A percentile compares a stretch with the other conserved stretches of the same genome.
These are phyloP conservation scores for Talaromyces sp. DNA, from an alignment of 2,329 filamentous ascomycete species.

Conservation along the genomic window DNA sequence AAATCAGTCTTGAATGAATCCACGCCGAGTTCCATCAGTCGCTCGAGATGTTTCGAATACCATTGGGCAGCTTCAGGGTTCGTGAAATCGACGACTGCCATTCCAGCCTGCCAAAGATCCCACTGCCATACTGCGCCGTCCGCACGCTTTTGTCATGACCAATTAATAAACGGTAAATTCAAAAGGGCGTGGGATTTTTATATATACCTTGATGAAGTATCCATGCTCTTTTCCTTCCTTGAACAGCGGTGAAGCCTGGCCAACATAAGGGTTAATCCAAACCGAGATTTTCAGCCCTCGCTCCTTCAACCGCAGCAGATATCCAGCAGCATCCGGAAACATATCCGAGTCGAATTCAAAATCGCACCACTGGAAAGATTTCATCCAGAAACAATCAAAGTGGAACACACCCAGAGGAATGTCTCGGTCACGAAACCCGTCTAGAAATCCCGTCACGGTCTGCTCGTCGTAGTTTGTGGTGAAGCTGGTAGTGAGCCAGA, in stretches of 20 bases:
- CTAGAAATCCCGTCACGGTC: slow-evolving; percentile 60
- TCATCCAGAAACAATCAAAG: slow-evolving; percentile 74
- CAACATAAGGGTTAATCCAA: slow-evolving; percentile 72
- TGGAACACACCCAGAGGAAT: slow-evolving; percentile 68
- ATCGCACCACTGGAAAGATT: slow-evolving; percentile 68
- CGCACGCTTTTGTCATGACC: slow-evolving; percentile 38
- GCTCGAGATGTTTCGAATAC: slow-evolving; percentile 57
- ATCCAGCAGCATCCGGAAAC: slow-evolving; percentile 62
- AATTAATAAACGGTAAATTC: neutral
- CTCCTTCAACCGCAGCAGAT: slow-evolving; percentile 59
- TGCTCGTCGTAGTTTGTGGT: slow-evolving; percentile 66
- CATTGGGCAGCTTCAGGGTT: slow-evolving; percentile 62
- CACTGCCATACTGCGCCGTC: slow-evolving; percentile 69
- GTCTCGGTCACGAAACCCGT: slow-evolving; percentile 60
- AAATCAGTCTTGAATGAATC: slow-evolving; percentile 72
- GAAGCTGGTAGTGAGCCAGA: slow-evolving; percentile 69
- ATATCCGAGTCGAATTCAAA: slow-evolving; percentile 63
- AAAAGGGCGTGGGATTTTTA: neutral
- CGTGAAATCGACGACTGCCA: slow-evolving; percentile 69
- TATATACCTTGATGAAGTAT: slow-evolving; percentile 55
- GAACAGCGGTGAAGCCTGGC: slow-evolving; percentile 63
- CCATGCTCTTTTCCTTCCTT: slow-evolving; percentile 55
- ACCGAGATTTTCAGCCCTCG: slow-evolving; percentile 62
- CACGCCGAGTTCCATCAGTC: slow-evolving; percentile 62
- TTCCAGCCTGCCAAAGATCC: slow-evolving; percentile 72